These are phyloP conservation scores for Podaxis sp. DNA, from an alignment of 768 basidiomycete genomes.

Conservation along the genomic window DNA sequence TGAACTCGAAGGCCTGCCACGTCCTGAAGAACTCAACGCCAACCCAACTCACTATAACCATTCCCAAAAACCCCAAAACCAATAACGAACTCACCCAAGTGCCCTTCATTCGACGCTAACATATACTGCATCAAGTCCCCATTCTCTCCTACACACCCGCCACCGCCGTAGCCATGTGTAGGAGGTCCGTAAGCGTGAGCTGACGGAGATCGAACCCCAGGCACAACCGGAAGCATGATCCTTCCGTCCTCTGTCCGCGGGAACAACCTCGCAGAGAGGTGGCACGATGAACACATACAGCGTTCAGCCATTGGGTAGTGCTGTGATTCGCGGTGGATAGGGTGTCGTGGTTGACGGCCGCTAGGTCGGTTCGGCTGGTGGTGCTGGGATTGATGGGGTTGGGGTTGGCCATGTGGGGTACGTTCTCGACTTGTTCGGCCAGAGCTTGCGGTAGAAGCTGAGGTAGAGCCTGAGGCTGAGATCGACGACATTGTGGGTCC, in stretches of 20 bases:
- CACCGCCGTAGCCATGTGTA: not conserved
- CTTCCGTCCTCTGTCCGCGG: constrained; percentile 9
- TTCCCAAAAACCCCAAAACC: not conserved
- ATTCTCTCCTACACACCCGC: not conserved
- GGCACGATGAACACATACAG: constrained; percentile 11
- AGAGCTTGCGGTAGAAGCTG: not conserved
- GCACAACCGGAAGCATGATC: constrained; percentile 6
- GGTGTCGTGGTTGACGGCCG: not conserved
- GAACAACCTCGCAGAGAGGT: constrained; percentile 12
- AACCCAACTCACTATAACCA: not conserved
- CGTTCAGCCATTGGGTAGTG: constrained; percentile 8
- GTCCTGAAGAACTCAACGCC: constrained; percentile 4
- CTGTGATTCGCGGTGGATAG: constrained; percentile 5
- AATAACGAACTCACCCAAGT: constrained; percentile 6
- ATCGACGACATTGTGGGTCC: not conserved
- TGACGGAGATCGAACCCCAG: not conserved
- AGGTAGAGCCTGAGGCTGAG: not conserved
- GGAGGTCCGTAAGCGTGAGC: not conserved
- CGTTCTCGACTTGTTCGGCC: not conserved
- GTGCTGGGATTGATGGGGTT: not conserved
- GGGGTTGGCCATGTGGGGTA: not conserved
- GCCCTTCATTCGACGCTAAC: not conserved
- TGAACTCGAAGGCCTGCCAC: not conserved
- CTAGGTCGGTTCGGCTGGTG: not conserved
- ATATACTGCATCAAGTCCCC: constrained; percentile 1